phyloP scores from a whole-genome alignment of 306 rosid species.

The Vicia faba region DNA sequence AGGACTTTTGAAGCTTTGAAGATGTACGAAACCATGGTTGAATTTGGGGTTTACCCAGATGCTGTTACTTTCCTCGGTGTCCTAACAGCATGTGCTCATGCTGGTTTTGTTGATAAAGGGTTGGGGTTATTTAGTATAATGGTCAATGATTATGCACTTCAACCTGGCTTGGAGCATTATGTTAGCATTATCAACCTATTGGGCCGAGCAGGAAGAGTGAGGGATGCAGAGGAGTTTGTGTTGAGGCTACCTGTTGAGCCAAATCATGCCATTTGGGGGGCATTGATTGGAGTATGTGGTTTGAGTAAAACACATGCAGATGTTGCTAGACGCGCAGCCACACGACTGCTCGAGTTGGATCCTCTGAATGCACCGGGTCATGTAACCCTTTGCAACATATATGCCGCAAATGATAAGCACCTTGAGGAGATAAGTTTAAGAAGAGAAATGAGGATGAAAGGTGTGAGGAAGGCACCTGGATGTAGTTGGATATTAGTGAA shows the following conservation, averaged over 20 bases:
- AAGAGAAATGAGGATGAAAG: constrained; percentile 68
- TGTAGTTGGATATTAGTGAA: constrained; percentile 72
- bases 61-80: constrained; percentile 65
- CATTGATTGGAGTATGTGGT: constrained; percentile 68
- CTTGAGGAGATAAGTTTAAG: constrained; percentile 58
- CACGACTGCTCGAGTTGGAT: constrained; percentile 59
- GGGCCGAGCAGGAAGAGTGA: constrained; percentile 70
- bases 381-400: constrained; percentile 64
- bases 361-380: constrained; percentile 72
- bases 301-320: constrained; percentile 47
- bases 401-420: constrained; percentile 57
- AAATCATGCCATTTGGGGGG: constrained; percentile 67
- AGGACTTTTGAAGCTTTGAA: constrained; percentile 44
- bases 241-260: constrained; percentile 60
- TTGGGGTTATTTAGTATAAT: constrained; percentile 56
- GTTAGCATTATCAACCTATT: constrained; percentile 68
- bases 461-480: constrained; percentile 71
- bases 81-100: constrained; percentile 72
- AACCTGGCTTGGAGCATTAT: constrained; percentile 71
- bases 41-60: constrained; percentile 52
- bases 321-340: constrained; percentile 58
- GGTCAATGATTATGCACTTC: constrained; percentile 48
- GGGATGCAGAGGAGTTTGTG: constrained; percentile 68
- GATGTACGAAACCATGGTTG: constrained; percentile 60
- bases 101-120: constrained; percentile 60